Base-by-base conservation (phyloP, 2,329 filamentous ascomycete species). In the Colletotrichum sublineola region DNA sequence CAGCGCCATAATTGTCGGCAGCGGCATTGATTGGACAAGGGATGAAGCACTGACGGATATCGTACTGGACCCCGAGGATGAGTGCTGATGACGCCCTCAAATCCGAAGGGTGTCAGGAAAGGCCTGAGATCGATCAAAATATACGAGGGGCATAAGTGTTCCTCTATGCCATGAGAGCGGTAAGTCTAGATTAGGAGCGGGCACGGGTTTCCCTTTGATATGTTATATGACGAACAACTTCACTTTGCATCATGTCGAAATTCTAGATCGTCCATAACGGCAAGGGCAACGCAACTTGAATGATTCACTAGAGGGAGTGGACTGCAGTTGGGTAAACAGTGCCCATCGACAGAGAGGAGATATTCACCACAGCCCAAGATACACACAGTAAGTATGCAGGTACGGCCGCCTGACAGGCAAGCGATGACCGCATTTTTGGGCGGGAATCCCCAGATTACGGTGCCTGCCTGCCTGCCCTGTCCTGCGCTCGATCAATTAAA, bases 1-100 rank as follows among this genome's bases (percentile, higher is more conserved):
- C n/a, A 93, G 92, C 77, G 94, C 92, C 24, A 87, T 95, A 67
- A 88, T 97, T 58, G 93, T 90, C 6, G 94, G 93, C 3, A 97
- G 94, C 80, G 94, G 94, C 58, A 86, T 96, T 66, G 91, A 97
- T 78, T 97, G 94, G 94, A 90, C 90, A 15, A 84, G 88, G 52
- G 91, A 97, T 80, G 87, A 90, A 63, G 86, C 85, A 71, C 83
- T 97, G 73, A 86, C 89, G 70, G 88, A 90, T 63, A 85, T 96
- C 73, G 94, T 97, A 36, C 84, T 97, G 73, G 94, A 94, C 77
- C 83, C 86, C 14, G 90, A 92, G 74, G 81, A 82, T 64, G 71
- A 74, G 11, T 57, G 33, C 42, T 63, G 52, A 46, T 6, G 20
- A 58, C 14, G 29, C 2, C 14, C n/a, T 6, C 11, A 8, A 36